Evolutionary conservation across 2,329 filamentous ascomycete genomes (phyloP).

Genomic region (Fusarium lateritium): DNA sequence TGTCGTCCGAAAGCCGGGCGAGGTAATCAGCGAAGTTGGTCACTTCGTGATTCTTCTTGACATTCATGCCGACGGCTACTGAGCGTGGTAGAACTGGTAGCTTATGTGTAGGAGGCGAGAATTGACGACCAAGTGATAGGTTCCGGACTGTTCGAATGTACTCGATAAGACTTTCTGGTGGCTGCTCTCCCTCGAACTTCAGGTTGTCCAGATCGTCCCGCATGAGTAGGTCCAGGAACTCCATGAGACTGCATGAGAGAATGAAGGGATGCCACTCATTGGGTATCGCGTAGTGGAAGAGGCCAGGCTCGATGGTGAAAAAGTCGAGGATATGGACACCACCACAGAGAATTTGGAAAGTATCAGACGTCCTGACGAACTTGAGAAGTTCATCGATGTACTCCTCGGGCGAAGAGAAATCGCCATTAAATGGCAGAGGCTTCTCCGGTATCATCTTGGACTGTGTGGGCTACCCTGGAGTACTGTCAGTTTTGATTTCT

Average conservation of each 20-base stretch:
- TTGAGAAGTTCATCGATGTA: slow-evolving; percentile 85
- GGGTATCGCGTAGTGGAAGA: slow-evolving; percentile 84
- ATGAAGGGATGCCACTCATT: slow-evolving; percentile 88
- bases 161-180: slow-evolving; percentile 72
- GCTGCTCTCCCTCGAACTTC: slow-evolving; percentile 49
- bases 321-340: slow-evolving; percentile 98
- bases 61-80: slow-evolving; percentile 91
- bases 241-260: slow-evolving; percentile 77
- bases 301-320: slow-evolving; percentile 85
- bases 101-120: slow-evolving; percentile 61
- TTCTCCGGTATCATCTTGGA: slow-evolving; percentile 63
- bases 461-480: slow-evolving; percentile 42
- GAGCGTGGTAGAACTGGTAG: slow-evolving; percentile 75
- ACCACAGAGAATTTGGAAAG: slow-evolving; percentile 92
- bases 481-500: slow-evolving; percentile 2
- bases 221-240: slow-evolving; percentile 85
- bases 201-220: slow-evolving; percentile 75
- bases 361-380: slow-evolving; percentile 80
- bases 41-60: slow-evolving; percentile 96
- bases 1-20: slow-evolving; percentile 69
- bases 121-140: slow-evolving; percentile 76
- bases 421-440: slow-evolving; percentile 77
- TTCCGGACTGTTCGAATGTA: slow-evolving; percentile 82
- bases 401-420: slow-evolving; percentile 79
- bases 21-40: slow-evolving; percentile 91